Evolutionary conservation across 441 rosid species (phyloP), one percentile per base, ranked within the genome.

Genomic region (Lepidium campestre): DNA sequence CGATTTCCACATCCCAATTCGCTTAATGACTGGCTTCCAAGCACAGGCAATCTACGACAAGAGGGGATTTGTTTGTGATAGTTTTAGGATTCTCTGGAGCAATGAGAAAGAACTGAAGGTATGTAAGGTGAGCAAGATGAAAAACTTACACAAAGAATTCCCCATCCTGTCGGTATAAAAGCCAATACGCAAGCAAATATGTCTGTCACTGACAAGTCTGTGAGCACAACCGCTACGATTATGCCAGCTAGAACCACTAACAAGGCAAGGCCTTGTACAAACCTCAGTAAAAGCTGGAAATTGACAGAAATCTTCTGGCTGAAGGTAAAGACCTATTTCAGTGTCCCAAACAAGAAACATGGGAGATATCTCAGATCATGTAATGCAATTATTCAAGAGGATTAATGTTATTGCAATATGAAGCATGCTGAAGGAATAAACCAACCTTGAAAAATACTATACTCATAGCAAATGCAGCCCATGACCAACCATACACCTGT

Each of bases 231-330:
- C 4, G 99, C 97, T 68, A 80, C 83, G 6, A 72, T 73, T 59
- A 95, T 36, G 72, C 97, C 98, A 55, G 97, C 97, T 62, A 90
- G 70, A 10, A 86, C 95, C 80, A 95, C 1, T 79, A 95, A 50
- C 70, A 95, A 86, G 75, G 86, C 60, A 49, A 88, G 67, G 14
- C 99, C 98, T 78, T 95, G 99, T 75, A 91, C 76, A 73, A 95
- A 95, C 65, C 98, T 84, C 78, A 91, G 73, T 41, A 95, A 29
- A 57, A 95, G 96, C 89, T 91, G 99, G 76, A 95, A 95, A 63
- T 95, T 95, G 73, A 91, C 99, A 22, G 98, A 95, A 10, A 87
- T 85, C 84, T 95, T 95, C 85, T 95, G 98, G 73, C 99, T 95
- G 84, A 91, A 95, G 56, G 98, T 88, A 82, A 95, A 95, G 13